Conservation (phyloP, 257 asterid species). For the Knoxia roxburghii region DNA sequence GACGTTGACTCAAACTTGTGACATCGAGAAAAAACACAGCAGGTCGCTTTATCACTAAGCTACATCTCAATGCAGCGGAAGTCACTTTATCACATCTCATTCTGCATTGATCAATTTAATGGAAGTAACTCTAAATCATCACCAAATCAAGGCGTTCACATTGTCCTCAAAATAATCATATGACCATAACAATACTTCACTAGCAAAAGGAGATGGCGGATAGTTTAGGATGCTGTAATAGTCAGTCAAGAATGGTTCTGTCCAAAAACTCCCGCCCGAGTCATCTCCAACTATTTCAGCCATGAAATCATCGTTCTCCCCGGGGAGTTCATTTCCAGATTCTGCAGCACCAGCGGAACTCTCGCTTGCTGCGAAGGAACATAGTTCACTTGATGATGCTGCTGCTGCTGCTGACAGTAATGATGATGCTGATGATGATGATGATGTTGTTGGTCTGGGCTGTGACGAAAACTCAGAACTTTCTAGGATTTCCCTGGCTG, state of each 20-base stretch:
- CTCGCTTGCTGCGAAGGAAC: background rate
- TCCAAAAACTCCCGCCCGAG: constrained; percentile 16
- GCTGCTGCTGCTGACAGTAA: no score
- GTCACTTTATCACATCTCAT: no score
- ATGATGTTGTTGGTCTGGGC: background rate
- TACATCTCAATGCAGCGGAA: no score
- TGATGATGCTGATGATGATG: background rate
- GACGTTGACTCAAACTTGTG: no score
- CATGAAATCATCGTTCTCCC: constrained; percentile 1
- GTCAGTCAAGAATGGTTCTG: constrained; percentile 21
- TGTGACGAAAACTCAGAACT: constrained; percentile 16
- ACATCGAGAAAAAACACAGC: no score
- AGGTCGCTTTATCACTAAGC: no score
- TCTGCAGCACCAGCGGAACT: no score
- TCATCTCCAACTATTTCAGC: constrained; percentile 10
- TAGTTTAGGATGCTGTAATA: constrained; percentile 12
- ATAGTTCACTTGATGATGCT: constrained; percentile 4
- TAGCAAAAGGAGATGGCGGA: constrained; percentile 24
- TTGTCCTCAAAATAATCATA: constrained; percentile 14
- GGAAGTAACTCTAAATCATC: no score
- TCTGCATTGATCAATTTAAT: no score
- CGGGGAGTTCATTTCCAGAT: no score
- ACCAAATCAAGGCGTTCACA: constrained; percentile 6
- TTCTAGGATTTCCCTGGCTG: constrained; percentile 15
- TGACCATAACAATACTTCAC: constrained; percentile 16